Base-by-base conservation (phyloP, 169 alveolate species). In the Plasmodium relictum region DNA sequence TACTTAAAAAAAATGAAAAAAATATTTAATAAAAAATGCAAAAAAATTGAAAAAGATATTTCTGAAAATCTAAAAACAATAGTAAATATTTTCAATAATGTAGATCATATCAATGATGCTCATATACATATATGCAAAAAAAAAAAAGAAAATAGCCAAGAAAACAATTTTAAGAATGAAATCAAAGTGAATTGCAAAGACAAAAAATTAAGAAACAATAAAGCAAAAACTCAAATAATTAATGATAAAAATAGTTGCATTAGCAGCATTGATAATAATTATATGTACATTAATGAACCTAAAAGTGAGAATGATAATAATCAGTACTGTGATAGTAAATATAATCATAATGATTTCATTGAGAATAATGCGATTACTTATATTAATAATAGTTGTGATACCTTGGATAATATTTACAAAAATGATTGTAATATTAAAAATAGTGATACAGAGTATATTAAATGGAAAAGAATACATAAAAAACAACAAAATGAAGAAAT, bases 1-100 rank as follows among this genome's bases (percentile, higher is more conserved):
- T 74, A 5, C 62, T 39, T 74, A 54, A 74, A 63, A 68, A 74
- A 74, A 62, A 74, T 74, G 88, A 62, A 61, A 48, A 74, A 31
- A 42, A 5, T 74, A 26, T 45, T 74, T 45, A 63, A 74, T 12
- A 74, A 74, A 26, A 62, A 44, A 54, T 74, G 26, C 41, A 61
- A 39, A 37, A 6, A 63, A 74, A 74, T 74, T 52, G 76, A 74
- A 74, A 74, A 62, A 24, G 56, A 63, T 24, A 63, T 74, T 74
- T 37, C 68, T 31, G 76, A 74, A 41, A 62, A 62, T 39, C 9
- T 74, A 26, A 62, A 44, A 44, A 62, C n/a, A 7, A 26, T 63
- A 37, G 88, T 74, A 16, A n/a, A 74, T n/a, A 44, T 6, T 18
- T 68, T 24, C 22, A 24, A 68, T 18, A 41, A 8, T 22, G 1